phyloP scores from a whole-genome alignment of 2,329 filamentous ascomycete genomes.

The Penicillium polonicum region DNA sequence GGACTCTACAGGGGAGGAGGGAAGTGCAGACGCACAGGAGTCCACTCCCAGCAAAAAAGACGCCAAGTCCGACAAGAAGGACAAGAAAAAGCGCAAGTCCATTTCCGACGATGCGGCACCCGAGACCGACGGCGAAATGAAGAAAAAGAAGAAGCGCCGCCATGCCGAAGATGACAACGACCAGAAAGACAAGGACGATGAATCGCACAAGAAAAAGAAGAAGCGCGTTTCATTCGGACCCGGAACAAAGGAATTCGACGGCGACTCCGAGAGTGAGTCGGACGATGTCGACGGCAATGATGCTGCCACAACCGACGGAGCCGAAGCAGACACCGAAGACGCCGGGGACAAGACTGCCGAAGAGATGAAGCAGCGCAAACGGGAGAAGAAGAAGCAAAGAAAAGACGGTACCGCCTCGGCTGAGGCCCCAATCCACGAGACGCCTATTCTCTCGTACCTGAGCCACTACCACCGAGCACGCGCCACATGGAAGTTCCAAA shows the following conservation, averaged over 20 bases:
- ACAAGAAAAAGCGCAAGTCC: slow-evolving; percentile 28
- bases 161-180: slow-evolving; percentile 19
- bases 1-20: slow-evolving; percentile 18
- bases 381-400: slow-evolving; percentile 28
- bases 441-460: slow-evolving; percentile 72
- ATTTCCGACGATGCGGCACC: slow-evolving; percentile 11
- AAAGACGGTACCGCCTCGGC: slow-evolving; percentile 18
- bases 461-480: slow-evolving; percentile 70
- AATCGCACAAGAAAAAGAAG: slow-evolving; percentile 26
- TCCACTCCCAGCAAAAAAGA: slow-evolving; percentile 5
- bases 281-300: slow-evolving; percentile 11
- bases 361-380: slow-evolving; percentile 35
- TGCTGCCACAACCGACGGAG: slow-evolving; percentile 13
- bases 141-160: slow-evolving; percentile 25
- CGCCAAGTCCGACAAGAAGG: slow-evolving; percentile 19
- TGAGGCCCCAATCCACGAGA: slow-evolving; percentile 27
- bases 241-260: slow-evolving; percentile 61
- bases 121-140: slow-evolving; percentile 20
- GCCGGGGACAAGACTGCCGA: slow-evolving; percentile 24
- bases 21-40: slow-evolving; percentile 22
- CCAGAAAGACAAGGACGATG: slow-evolving; percentile 14
- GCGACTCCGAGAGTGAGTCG: slow-evolving; percentile 28
- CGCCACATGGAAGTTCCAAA: slow-evolving; percentile 90
- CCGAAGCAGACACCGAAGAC: slow-evolving; percentile 18
- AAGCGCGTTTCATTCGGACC: slow-evolving; percentile 66